Percentiles rank a stretch among this genome's conserved stretches.
Evolutionary conservation across 345 rosid species (phyloP).

Genomic region (Euclidium syriacum): DNA sequence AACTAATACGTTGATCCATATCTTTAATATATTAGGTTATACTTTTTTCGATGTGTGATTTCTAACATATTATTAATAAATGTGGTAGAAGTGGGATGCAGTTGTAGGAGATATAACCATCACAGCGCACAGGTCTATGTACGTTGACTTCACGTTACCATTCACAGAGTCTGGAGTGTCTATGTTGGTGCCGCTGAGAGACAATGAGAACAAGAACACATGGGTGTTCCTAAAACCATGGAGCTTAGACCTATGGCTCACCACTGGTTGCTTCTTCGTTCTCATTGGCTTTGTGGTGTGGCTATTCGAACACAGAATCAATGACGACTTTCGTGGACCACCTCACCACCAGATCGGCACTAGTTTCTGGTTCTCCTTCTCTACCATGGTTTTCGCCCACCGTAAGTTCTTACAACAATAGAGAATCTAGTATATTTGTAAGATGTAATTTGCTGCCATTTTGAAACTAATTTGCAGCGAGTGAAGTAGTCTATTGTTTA

Average conservation of each 20-base stretch:
- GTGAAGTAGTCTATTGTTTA: no score
- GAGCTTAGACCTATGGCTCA: slow-evolving; percentile 61
- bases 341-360: slow-evolving; percentile 32
- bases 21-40: neutral
- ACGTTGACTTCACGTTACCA: slow-evolving; percentile 65
- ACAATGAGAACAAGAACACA: slow-evolving; percentile 33
- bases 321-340: slow-evolving; percentile 52
- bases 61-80: neutral
- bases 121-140: slow-evolving; percentile 34
- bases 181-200: slow-evolving; percentile 56
- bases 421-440: neutral
- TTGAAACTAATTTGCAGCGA: no score
- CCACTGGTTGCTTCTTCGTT: slow-evolving; percentile 45
- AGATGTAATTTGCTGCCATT: neutral
- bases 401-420: slow-evolving; percentile 16
- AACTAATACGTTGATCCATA: neutral
- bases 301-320: slow-evolving; percentile 65
- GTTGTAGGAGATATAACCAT: slow-evolving; percentile 75
- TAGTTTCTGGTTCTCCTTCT: slow-evolving; percentile 33
- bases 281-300: slow-evolving; percentile 58
- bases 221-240: slow-evolving; percentile 73
- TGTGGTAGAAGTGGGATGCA: slow-evolving; percentile 44
- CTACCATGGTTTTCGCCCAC: slow-evolving; percentile 30
- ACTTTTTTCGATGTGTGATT: neutral
- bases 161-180: slow-evolving; percentile 63